Percentiles rank a stretch among this genome's conserved stretches.
Conservation (phyloP, 2,329 filamentous ascomycete species). For the Cercospora canescens region DNA sequence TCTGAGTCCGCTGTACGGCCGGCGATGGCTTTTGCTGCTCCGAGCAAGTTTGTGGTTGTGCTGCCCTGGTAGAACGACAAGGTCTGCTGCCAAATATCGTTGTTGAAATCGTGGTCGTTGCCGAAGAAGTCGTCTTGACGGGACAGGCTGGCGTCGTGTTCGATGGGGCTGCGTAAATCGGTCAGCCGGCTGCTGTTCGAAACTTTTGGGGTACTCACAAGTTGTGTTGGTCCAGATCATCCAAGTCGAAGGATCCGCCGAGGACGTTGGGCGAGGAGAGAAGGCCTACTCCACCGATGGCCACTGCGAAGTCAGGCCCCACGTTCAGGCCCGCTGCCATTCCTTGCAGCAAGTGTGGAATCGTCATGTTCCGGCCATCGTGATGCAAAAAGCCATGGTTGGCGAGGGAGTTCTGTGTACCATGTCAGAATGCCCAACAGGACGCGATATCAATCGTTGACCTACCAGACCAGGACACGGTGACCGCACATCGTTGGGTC, state of each 20-base stretch:
- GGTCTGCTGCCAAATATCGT: conserved; percentile 34
- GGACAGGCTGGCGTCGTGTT: conserved; percentile 40
- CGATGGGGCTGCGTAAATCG: conserved; percentile 13
- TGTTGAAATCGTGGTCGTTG: conserved; percentile 39
- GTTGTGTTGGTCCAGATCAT: conserved; percentile 34
- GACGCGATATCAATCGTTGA: neutral
- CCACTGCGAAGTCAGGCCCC: conserved; percentile 31
- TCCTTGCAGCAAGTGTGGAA: conserved; percentile 29
- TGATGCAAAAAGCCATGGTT: conserved; percentile 31
- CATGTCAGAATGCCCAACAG: neutral
- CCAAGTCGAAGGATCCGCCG: conserved; percentile 27
- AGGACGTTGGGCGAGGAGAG: conserved; percentile 23
- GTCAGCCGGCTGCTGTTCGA: neutral
- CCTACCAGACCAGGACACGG: conserved; percentile 30
- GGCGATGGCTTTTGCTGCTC: conserved; percentile 34
- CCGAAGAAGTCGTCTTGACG: conserved; percentile 38
- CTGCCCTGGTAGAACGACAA: conserved; percentile 30
- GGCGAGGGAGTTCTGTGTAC: conserved; percentile 23
- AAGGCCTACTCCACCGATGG: conserved; percentile 31
- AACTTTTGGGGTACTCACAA: conserved; percentile 14
- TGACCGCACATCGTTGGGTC: conserved; percentile 30
- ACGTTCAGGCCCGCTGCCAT: conserved; percentile 31
- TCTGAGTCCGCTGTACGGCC: conserved; percentile 32
- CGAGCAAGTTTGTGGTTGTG: conserved; percentile 29
- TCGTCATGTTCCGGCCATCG: conserved; percentile 28